Evolutionary conservation across 371 early-diverging fungal genomes (phyloP).

Genomic region (Mucor lusitanicus): DNA sequence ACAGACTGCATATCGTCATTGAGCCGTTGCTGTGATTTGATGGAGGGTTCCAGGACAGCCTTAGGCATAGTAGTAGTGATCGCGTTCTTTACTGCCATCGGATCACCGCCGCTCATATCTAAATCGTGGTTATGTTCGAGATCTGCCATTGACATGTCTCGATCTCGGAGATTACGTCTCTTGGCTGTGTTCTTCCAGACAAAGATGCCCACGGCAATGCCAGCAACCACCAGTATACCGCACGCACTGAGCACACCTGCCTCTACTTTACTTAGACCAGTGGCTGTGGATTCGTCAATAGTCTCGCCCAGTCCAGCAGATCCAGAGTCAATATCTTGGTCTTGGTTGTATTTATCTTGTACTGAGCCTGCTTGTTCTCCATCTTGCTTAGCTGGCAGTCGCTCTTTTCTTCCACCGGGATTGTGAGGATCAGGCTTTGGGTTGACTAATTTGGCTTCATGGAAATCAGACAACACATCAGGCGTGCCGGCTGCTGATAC

Average conservation of each 20-base stretch:
- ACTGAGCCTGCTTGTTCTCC: neutral
- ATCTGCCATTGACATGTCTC: neutral
- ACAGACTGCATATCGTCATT: neutral
- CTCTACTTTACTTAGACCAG: constrained; percentile 13
- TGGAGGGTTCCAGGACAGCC: neutral
- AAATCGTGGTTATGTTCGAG: neutral
- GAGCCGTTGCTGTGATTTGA: neutral
- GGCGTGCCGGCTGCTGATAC: neutral
- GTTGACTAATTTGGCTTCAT: constrained; percentile 10
- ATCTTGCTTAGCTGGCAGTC: neutral
- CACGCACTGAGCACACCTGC: constrained; percentile 15
- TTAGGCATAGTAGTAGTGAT: neutral
- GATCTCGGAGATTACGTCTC: constrained; percentile 7
- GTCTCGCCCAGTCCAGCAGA: neutral
- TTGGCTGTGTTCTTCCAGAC: constrained; percentile 18
- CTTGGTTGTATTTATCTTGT: neutral
- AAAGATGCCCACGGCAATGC: constrained; percentile 21
- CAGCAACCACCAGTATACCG: constrained; percentile 20
- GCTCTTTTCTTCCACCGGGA: neutral
- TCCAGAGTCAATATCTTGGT: neutral
- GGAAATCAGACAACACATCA: constrained; percentile 7
- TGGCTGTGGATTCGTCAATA: neutral
- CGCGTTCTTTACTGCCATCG: neutral
- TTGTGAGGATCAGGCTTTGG: neutral
- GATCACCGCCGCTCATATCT: neutral